Evolutionary conservation across 805 yeast genomes (phyloP).

Genomic region (Yamadazyma olivae): DNA sequence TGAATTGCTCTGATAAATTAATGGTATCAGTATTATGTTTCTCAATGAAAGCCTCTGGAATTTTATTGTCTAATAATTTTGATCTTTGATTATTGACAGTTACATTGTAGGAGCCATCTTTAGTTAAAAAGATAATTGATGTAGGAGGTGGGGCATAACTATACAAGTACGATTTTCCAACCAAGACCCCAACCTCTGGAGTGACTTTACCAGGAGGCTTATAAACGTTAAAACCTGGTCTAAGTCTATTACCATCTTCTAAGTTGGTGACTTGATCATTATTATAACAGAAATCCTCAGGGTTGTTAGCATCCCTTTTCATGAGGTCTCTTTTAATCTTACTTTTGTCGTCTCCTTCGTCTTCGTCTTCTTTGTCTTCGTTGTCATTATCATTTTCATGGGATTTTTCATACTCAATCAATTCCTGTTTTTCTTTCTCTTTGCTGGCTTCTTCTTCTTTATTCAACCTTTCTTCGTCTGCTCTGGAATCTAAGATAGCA

Average conservation of each 20-base stretch:
- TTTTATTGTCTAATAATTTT: conserved; percentile 22
- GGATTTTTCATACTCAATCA: conserved; percentile 6
- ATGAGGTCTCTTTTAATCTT: conserved; percentile 6
- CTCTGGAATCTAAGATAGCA: conserved; percentile 39
- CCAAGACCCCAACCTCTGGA: conserved; percentile 22
- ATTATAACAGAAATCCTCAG: conserved; percentile 17
- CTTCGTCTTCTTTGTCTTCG: conserved; percentile 5
- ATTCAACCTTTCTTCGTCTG: conserved; percentile 13
- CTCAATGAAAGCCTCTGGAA: conserved; percentile 7
- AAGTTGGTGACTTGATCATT: conserved; percentile 13
- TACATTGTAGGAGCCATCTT: conserved; percentile 31
- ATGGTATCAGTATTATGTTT: conserved; percentile 9
- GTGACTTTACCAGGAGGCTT: conserved; percentile 27
- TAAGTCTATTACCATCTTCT: conserved; percentile 18
- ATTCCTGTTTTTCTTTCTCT: conserved; percentile 9
- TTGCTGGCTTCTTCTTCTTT: conserved; percentile 10
- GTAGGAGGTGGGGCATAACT: conserved; percentile 38
- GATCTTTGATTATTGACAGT: conserved; percentile 14
- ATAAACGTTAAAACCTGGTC: conserved; percentile 39
- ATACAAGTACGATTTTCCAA: conserved; percentile 40
- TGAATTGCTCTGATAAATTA: conserved; percentile 18
- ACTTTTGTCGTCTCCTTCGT: conserved; percentile 9
- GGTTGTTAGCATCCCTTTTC: conserved; percentile 12
- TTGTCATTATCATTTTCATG: conserved; percentile 8
- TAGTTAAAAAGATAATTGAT: conserved; percentile 35